Evolutionary conservation across 257 asterid genomes (phyloP).

Genomic region (Przewalskia tangutica): DNA sequence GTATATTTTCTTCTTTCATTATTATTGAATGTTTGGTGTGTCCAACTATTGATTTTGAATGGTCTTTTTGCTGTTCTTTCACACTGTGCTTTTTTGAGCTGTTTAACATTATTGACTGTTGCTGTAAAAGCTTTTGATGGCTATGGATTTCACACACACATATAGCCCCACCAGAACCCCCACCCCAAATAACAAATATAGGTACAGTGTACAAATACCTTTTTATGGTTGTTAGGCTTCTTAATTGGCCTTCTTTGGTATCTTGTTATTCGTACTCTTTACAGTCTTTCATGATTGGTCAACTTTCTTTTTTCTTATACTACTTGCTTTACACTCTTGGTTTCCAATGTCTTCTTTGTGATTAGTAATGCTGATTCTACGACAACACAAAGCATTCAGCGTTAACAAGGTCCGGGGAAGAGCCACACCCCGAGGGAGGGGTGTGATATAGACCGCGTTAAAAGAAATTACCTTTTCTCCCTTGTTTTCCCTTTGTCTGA

Average conservation of each 20-base stretch:
- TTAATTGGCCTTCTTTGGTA: slow-evolving; percentile 3
- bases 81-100: background rate
- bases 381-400: no score
- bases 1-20: background rate
- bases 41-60: background rate
- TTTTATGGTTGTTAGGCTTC: slow-evolving; percentile 1
- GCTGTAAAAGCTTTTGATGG: background rate
- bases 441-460: no score
- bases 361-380: slow-evolving; percentile 9
- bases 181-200: background rate
- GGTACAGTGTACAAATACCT: background rate
- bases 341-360: slow-evolving; percentile 7
- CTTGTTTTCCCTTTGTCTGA: background rate
- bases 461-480: no score
- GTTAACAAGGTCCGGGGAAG: no score
- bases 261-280: background rate
- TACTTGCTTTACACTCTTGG: slow-evolving; percentile 16
- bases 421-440: no score
- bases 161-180: background rate
- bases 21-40: slow-evolving; percentile 4
- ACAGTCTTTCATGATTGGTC: slow-evolving; percentile 1
- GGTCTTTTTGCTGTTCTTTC: background rate
- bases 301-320: background rate
- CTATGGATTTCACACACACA: background rate
- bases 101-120: background rate